Conservation (phyloP, 1,284 basidiomycete genomes). For the Papiliotrema fonsecae region DNA sequence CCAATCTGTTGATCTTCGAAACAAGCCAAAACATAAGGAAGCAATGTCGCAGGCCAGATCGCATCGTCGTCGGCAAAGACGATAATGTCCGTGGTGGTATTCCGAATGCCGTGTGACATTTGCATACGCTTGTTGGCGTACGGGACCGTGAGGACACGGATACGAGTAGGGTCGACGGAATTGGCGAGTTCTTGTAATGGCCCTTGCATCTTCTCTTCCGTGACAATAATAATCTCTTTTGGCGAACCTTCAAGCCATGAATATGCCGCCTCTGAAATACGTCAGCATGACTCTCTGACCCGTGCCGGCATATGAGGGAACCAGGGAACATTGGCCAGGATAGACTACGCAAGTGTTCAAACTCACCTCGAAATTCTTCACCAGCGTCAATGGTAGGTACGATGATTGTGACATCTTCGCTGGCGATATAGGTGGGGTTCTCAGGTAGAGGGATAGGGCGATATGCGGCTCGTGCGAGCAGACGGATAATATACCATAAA, state of each 20-base stretch:
- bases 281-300: not conserved
- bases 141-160: conserved; percentile 81
- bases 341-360: not conserved
- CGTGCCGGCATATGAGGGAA: not conserved
- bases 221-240: conserved; percentile 89
- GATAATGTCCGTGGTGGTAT: conserved; percentile 85
- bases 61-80: conserved; percentile 94
- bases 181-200: conserved; percentile 81
- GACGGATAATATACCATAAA: conserved; percentile 79
- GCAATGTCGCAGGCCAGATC: conserved; percentile 83
- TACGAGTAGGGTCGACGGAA: conserved; percentile 72
- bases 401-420: conserved; percentile 89
- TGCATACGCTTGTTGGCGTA: conserved; percentile 89
- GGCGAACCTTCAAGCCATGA: conserved; percentile 85
- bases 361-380: conserved; percentile 71
- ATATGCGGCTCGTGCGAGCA: conserved; percentile 69
- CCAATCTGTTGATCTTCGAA: conserved; percentile 91
- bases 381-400: conserved; percentile 92
- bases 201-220: conserved; percentile 80
- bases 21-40: conserved; percentile 78
- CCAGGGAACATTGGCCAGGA: not conserved
- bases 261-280: conserved; percentile 61
- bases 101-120: conserved; percentile 85
- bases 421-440: conserved; percentile 79
- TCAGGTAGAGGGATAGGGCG: conserved; percentile 77